These are phyloP conservation scores for Paramecium sonneborni DNA, from an alignment of 73 alveolate species.

Conservation along the genomic window DNA sequence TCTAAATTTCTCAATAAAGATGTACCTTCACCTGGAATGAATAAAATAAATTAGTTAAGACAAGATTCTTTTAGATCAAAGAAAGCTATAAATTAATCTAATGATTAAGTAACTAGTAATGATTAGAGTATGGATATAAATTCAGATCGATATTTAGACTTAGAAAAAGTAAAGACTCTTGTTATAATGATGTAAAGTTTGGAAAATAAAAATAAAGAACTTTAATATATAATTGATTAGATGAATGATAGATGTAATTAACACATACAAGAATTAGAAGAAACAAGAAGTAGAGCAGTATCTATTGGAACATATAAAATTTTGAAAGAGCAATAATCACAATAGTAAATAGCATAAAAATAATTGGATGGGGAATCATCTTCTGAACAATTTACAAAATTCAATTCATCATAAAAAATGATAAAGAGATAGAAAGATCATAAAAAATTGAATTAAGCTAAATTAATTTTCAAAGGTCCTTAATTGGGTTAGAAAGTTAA, in stretches of 20 bases:
- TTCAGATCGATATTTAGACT: not conserved
- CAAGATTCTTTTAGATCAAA: conserved; percentile 20
- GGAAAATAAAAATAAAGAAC: conserved; percentile 18
- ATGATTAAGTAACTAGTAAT: not conserved
- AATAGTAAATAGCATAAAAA: not conserved
- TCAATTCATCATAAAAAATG: not conserved
- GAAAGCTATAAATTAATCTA: not conserved
- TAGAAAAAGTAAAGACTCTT: conserved; percentile 7
- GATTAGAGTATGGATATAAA: not conserved
- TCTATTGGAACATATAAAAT: not conserved
- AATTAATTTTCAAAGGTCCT: conserved; percentile 20
- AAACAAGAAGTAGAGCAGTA: not conserved
- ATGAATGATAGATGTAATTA: conserved; percentile 1
- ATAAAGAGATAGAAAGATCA: not conserved
- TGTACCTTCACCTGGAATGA: not conserved
- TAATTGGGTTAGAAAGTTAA: conserved; percentile 39
- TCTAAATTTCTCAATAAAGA: conserved; percentile 5
- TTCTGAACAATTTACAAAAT: not conserved
- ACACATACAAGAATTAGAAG: not conserved
- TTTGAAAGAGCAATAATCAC: not conserved
- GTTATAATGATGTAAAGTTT: not conserved
- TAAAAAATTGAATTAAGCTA: not conserved
- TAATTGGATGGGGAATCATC: not conserved
- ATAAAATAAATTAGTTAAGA: not conserved
- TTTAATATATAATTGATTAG: not conserved